Evolutionary conservation across 139 green algal species (phyloP).

Genomic region (Micractinium conductrix): DNA sequence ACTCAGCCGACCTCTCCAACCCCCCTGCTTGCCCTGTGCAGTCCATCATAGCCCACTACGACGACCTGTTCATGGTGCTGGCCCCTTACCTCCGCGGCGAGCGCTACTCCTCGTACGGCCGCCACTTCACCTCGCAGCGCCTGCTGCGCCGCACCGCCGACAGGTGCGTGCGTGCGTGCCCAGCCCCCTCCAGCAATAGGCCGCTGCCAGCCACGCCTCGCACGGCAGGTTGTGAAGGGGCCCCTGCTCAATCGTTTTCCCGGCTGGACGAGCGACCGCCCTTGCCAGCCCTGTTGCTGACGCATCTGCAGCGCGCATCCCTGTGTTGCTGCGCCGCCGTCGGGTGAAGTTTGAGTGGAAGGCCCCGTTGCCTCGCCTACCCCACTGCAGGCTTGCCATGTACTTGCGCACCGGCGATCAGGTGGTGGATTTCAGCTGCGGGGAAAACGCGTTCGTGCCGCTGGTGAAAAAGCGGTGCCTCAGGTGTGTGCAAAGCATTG

Average conservation of each 20-base stretch:
- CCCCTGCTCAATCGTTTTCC: background rate
- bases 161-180: background rate
- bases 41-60: background rate
- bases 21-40: too few relatives aligned
- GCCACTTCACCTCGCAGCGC: slow-evolving; percentile 61
- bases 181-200: background rate
- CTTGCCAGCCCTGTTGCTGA: too few relatives aligned
- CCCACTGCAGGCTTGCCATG: background rate
- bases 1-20: too few relatives aligned
- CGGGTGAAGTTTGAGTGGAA: too few relatives aligned
- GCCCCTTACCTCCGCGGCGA: slow-evolving; percentile 53
- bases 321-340: too few relatives aligned
- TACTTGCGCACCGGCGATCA: slow-evolving; percentile 37
- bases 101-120: slow-evolving; percentile 68
- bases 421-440: slow-evolving; percentile 77
- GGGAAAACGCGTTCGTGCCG: slow-evolving; percentile 66
- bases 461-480: slow-evolving; percentile 46
- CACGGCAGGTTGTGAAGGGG: too few relatives aligned
- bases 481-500: too few relatives aligned
- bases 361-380: too few relatives aligned
- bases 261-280: too few relatives aligned
- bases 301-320: too few relatives aligned
- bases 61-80: slow-evolving; percentile 49
- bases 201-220: background rate
- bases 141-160: slow-evolving; percentile 32